Conservation (phyloP, 345 rosid genomes). For the Eucalyptus microcorys region DNA sequence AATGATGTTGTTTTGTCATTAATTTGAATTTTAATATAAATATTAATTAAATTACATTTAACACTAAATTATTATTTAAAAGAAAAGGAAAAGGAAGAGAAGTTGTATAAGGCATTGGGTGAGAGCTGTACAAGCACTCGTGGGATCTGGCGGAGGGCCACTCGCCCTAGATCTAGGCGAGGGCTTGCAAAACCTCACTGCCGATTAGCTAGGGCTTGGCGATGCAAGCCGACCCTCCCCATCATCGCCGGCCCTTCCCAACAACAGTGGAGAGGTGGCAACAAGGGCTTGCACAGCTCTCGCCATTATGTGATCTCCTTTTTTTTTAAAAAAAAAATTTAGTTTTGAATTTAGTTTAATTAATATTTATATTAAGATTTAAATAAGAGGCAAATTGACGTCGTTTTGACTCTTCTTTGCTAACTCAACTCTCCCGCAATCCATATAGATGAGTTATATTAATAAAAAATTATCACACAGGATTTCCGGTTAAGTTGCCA, state of each 20-base stretch:
- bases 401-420: fast-evolving
- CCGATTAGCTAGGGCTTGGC: fast-evolving
- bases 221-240: fast-evolving
- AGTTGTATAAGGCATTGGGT: fast-evolving
- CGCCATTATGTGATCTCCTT: fast-evolving
- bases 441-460: fast-evolving
- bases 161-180: fast-evolving
- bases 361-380: no score
- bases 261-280: fast-evolving
- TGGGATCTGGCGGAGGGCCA: fast-evolving
- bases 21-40: no score
- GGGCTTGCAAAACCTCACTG: fast-evolving
- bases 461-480: fast-evolving
- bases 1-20: fast-evolving
- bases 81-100: no score
- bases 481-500: fast-evolving
- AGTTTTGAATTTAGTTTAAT: no score
- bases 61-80: no score
- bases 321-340: no score
- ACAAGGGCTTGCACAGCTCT: fast-evolving
- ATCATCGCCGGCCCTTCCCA: fast-evolving
- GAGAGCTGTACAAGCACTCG: fast-evolving
- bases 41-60: no score
- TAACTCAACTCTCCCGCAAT: fast-evolving
- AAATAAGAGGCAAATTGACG: fast-evolving